Evolutionary conservation across 2,329 filamentous ascomycete genomes (phyloP).

Genomic region (Chrysoporthe deuterocubensis): DNA sequence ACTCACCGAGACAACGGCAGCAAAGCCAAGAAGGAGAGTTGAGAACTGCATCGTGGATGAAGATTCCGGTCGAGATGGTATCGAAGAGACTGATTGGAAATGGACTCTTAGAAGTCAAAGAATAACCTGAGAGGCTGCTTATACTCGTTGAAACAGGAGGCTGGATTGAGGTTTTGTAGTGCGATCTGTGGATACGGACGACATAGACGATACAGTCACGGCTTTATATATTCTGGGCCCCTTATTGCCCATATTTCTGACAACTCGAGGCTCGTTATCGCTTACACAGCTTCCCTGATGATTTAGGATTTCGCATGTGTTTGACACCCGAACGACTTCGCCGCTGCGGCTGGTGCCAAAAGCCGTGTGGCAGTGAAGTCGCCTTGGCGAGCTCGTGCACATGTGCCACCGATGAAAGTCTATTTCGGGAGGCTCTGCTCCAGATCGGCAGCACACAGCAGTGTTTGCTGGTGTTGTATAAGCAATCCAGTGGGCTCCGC

Average conservation of each 20-base stretch:
- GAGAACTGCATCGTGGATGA: not conserved
- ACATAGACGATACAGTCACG: not conserved
- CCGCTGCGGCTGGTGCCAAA: not conserved
- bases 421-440: not conserved
- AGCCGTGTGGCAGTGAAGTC: not conserved
- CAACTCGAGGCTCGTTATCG: too few species aligned
- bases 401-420: not conserved
- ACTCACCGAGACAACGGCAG: not conserved
- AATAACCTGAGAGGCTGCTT: not conserved
- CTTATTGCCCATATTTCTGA: not conserved
- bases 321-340: not conserved
- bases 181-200: too few species aligned
- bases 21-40: constrained; percentile 2
- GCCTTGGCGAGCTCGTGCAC: not conserved
- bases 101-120: not conserved
- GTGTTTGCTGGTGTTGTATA: not conserved
- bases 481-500: not conserved
- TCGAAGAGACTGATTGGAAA: not conserved
- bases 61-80: not conserved
- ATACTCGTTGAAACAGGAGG: not conserved
- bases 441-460: not conserved
- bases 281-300: not conserved
- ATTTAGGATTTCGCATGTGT: not conserved
- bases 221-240: not conserved
- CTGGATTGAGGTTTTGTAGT: not conserved